Evolutionary conservation across 2,329 filamentous ascomycete genomes (phyloP).

Genomic region (Setomelanomma holmii): DNA sequence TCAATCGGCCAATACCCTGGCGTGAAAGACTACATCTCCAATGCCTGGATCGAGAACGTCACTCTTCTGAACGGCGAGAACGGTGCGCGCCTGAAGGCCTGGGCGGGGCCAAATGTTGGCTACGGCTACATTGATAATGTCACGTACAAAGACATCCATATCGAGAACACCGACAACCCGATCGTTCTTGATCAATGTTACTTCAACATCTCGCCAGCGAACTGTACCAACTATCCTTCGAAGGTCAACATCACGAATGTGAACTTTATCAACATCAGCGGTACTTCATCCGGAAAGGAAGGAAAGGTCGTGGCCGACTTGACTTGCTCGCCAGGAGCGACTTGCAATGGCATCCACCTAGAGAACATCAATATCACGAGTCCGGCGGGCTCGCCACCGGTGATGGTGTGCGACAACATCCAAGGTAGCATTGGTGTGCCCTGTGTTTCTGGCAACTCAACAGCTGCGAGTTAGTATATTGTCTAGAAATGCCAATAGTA

Average conservation of each 20-base stretch:
- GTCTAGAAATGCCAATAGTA: not conserved
- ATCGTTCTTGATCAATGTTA: slow-evolving; percentile 69
- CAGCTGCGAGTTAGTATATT: not conserved
- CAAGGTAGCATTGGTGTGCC: slow-evolving; percentile 51
- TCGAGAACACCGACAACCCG: slow-evolving; percentile 65
- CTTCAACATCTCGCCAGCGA: slow-evolving; percentile 62
- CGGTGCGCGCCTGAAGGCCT: slow-evolving; percentile 66
- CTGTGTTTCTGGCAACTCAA: slow-evolving; percentile 38
- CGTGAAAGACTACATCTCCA: slow-evolving; percentile 41
- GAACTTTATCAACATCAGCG: slow-evolving; percentile 65
- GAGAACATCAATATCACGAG: slow-evolving; percentile 63
- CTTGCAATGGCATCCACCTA: slow-evolving; percentile 64
- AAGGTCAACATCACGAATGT: slow-evolving; percentile 67
- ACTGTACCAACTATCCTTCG: slow-evolving; percentile 62
- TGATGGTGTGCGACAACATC: slow-evolving; percentile 60
- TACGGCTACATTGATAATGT: slow-evolving; percentile 69
- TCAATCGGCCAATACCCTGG: slow-evolving; percentile 41
- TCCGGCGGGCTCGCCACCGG: slow-evolving; percentile 51
- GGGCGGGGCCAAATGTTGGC: slow-evolving; percentile 65
- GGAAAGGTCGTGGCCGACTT: slow-evolving; percentile 63
- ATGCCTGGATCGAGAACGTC: slow-evolving; percentile 65
- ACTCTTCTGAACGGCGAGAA: slow-evolving; percentile 62
- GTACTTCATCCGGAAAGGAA: slow-evolving; percentile 63
- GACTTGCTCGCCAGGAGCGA: slow-evolving; percentile 63
- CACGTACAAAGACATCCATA: slow-evolving; percentile 67